A percentile compares a stretch with the other conserved stretches of the same genome.
Conservation (phyloP, 2,329 filamentous ascomycete genomes). For the Xylaria digitata region DNA sequence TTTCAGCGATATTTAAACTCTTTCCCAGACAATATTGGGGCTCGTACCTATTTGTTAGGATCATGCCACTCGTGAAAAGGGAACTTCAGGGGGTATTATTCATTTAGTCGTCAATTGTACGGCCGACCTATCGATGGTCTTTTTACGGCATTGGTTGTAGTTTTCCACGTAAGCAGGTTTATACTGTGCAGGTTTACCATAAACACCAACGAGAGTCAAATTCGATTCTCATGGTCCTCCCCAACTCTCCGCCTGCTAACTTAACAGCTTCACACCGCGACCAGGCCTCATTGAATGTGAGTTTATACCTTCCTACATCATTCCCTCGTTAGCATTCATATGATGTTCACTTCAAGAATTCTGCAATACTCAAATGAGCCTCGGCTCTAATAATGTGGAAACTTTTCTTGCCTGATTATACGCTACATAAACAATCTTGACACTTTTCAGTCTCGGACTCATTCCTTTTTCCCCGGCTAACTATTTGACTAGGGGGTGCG, state of each 20-base stretch:
- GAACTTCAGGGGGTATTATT: too few species aligned
- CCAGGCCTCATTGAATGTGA: constrained; percentile 17
- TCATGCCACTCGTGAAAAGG: background rate
- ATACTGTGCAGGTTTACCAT: too few species aligned
- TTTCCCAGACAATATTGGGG: background rate
- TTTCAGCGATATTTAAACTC: too few species aligned
- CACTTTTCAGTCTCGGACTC: background rate
- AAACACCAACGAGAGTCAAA: background rate
- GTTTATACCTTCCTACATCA: constrained; percentile 6
- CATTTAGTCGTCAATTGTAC: too few species aligned
- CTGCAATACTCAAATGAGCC: constrained; percentile 52
- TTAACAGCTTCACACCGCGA: background rate
- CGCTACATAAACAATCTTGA: constrained; percentile 19
- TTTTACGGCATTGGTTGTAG: too few species aligned
- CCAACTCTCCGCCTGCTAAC: background rate
- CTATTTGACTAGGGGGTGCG: constrained; percentile 3
- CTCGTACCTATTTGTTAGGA: background rate
- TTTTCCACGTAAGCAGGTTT: too few species aligned
- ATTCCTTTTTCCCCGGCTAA: constrained; percentile 11
- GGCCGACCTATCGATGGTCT: too few species aligned
- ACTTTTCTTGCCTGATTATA: constrained; percentile 50
- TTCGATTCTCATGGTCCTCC: background rate
- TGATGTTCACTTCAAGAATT: constrained; percentile 53
- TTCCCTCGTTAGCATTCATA: constrained; percentile 12
- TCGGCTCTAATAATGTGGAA: constrained; percentile 47